Conservation (phyloP, 2,329 filamentous ascomycete genomes). For the Cercospora sojina region DNA sequence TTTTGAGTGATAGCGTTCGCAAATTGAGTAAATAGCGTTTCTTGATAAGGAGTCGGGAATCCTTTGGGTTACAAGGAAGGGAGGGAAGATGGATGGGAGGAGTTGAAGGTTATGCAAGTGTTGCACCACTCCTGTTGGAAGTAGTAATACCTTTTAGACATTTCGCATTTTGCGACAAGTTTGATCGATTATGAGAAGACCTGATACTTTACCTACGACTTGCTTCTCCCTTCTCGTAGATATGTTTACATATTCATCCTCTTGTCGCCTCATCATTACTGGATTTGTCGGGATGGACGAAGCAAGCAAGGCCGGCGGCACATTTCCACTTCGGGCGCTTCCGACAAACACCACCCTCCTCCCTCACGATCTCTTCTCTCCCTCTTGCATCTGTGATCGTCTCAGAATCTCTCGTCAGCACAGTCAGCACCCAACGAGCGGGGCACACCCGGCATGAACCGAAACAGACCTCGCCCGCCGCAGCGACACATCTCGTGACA, state of each 20-base stretch:
- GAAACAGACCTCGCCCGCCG: not conserved
- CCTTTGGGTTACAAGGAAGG: not conserved
- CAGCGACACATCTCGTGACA: not conserved
- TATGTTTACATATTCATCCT: not conserved
- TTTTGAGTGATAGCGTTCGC: conserved; percentile 13
- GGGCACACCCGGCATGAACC: not conserved
- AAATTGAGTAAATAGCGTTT: not conserved
- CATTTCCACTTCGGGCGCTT: not conserved
- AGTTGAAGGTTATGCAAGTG: conserved; percentile 8
- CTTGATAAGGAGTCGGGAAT: not conserved
- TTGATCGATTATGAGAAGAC: not conserved
- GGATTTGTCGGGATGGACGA: not conserved
- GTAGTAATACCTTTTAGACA: not conserved
- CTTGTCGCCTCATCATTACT: too few relatives aligned
- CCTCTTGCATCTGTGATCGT: not conserved
- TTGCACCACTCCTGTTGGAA: conserved; percentile 5
- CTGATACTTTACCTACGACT: not conserved
- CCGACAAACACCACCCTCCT: not conserved
- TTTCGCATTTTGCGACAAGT: not conserved
- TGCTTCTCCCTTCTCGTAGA: not conserved
- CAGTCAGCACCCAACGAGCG: not conserved
- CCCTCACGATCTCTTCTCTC: not conserved
- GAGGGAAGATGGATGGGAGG: not conserved
- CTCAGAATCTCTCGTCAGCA: conserved; percentile 1
- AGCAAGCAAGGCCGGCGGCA: not conserved